Conservation (phyloP, 2,329 filamentous ascomycete genomes). For the Biscogniauxia mediterranea region DNA sequence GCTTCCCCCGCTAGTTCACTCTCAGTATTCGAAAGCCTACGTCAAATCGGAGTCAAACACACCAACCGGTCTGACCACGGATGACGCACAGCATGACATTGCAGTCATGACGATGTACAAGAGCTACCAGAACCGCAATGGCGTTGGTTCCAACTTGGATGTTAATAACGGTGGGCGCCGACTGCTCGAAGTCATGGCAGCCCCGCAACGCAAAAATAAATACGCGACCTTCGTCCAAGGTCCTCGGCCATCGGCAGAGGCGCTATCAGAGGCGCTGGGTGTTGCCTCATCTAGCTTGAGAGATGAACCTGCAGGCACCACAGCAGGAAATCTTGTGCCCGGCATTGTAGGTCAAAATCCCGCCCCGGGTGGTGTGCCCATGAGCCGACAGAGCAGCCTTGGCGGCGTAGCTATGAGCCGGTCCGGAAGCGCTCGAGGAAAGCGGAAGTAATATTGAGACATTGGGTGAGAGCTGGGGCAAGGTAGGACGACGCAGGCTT, state of each 20-base stretch:
- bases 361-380: slow-evolving; percentile 41
- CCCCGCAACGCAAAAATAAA: slow-evolving; percentile 45
- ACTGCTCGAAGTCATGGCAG: slow-evolving; percentile 54
- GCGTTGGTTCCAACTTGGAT: slow-evolving; percentile 56
- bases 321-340: slow-evolving; percentile 21
- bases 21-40: slow-evolving; percentile 59
- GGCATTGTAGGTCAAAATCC: slow-evolving; percentile 19
- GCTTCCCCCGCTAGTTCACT: slow-evolving; percentile 56
- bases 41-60: slow-evolving; percentile 56
- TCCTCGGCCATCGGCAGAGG: slow-evolving; percentile 47
- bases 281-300: slow-evolving; percentile 43
- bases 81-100: slow-evolving; percentile 55
- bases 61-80: slow-evolving; percentile 47
- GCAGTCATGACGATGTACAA: slow-evolving; percentile 58
- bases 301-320: slow-evolving; percentile 38
- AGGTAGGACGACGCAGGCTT: background rate
- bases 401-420: slow-evolving; percentile 58
- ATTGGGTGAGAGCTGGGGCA: too few species aligned
- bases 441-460: slow-evolving; percentile 24
- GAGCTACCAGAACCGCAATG: slow-evolving; percentile 53
- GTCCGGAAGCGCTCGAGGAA: slow-evolving; percentile 48
- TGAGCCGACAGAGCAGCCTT: slow-evolving; percentile 56
- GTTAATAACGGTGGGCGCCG: slow-evolving; percentile 51
- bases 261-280: slow-evolving; percentile 49
- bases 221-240: slow-evolving; percentile 49